A percentile compares a stretch with the other conserved stretches of the same genome.
Evolutionary conservation across 805 yeast genomes (phyloP).

Genomic region (Metschnikowia lachancei): DNA sequence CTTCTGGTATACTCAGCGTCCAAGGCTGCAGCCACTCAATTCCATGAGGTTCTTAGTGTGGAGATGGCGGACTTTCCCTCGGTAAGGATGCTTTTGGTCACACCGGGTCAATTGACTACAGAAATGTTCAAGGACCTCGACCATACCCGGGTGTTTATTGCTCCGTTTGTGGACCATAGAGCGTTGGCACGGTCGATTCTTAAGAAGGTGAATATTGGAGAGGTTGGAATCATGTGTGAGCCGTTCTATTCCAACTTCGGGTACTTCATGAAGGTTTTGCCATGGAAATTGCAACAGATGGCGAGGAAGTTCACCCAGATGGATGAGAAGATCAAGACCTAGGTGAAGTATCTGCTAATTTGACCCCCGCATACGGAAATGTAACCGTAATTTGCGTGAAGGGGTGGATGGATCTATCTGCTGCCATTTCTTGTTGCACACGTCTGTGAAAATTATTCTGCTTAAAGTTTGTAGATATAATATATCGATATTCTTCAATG

Average conservation of each 20-base stretch:
- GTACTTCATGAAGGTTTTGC: slow-evolving; percentile 43
- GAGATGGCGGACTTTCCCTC: slow-evolving; percentile 30
- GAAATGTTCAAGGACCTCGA: slow-evolving; percentile 48
- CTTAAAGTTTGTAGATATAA: no score
- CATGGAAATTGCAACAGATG: slow-evolving; percentile 36
- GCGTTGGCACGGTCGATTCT: slow-evolving; percentile 37
- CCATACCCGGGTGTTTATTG: slow-evolving; percentile 42
- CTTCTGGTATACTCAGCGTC: slow-evolving; percentile 49
- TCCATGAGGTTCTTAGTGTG: slow-evolving; percentile 44
- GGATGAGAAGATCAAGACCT: slow-evolving; percentile 32
- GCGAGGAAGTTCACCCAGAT: slow-evolving; percentile 37
- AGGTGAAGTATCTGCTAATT: no score
- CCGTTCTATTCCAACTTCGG: slow-evolving; percentile 50
- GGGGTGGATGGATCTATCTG: no score
- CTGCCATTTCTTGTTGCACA: no score
- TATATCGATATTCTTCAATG: no score
- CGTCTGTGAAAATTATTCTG: no score
- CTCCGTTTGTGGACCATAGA: slow-evolving; percentile 44
- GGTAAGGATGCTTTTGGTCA: slow-evolving; percentile 37
- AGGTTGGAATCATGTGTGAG: slow-evolving; percentile 40
- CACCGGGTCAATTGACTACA: slow-evolving; percentile 52
- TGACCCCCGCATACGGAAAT: no score
- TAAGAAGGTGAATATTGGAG: slow-evolving; percentile 35
- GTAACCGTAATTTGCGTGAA: no score
- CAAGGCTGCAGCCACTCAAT: slow-evolving; percentile 44